Percentiles rank a stretch among this genome's conserved stretches.
phyloP scores from a whole-genome alignment of 1,139 yeast genomes.

The Sporopachydermia cereana region DNA sequence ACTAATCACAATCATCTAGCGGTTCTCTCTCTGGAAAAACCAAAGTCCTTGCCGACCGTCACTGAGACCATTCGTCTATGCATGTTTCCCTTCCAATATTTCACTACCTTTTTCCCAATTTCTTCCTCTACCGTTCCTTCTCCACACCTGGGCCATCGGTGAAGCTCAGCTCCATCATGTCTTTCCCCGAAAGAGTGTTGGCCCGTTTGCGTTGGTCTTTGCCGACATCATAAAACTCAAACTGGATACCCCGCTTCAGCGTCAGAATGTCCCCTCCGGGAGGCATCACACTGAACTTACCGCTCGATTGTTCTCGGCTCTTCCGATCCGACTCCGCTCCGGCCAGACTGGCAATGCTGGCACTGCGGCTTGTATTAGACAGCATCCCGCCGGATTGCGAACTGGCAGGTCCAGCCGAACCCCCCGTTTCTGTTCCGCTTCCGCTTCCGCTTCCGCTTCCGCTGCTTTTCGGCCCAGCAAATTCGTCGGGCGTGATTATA shows the following conservation, averaged over 20 bases:
- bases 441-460: neutral
- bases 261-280: neutral
- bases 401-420: neutral
- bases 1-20: neutral
- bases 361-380: neutral
- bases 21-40: too few relatives aligned
- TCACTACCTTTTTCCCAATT: too few relatives aligned
- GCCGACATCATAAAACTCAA: conserved; percentile 3
- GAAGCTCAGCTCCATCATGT: neutral
- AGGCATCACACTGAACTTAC: neutral
- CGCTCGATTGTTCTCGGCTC: neutral
- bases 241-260: conserved; percentile 4
- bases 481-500: neutral
- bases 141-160: neutral
- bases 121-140: too few relatives aligned
- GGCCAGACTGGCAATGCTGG: neutral
- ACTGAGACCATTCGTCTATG: too few relatives aligned
- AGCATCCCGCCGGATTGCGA: neutral
- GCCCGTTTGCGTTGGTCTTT: conserved; percentile 2
- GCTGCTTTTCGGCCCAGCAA: neutral
- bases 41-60: too few relatives aligned
- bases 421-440: neutral
- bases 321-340: neutral
- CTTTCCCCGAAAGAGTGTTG: neutral
- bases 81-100: too few relatives aligned